These are phyloP conservation scores for Periglandula ipomoeae DNA, from an alignment of 2,329 filamentous ascomycete genomes.

Conservation along the genomic window DNA sequence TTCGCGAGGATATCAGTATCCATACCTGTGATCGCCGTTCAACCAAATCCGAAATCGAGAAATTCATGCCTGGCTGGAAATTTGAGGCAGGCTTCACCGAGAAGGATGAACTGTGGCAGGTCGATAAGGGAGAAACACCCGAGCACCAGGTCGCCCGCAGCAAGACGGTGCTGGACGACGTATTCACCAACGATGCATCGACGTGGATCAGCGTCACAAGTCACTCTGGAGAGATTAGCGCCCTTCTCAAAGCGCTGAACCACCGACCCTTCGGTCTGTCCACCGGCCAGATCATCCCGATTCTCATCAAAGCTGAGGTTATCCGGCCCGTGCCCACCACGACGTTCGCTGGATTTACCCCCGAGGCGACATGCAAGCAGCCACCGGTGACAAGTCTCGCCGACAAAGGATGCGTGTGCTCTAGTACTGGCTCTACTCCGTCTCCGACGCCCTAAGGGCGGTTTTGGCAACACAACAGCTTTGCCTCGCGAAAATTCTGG, in stretches of 20 bases:
- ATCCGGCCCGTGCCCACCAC: conserved; percentile 20
- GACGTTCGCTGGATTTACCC: conserved; percentile 24
- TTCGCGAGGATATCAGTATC: conserved; percentile 57
- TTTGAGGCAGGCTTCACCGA: conserved; percentile 57
- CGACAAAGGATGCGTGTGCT: conserved; percentile 33
- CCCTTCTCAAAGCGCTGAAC: conserved; percentile 44
- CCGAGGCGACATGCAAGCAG: conserved; percentile 33
- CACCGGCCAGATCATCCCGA: conserved; percentile 61
- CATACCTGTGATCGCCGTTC: conserved; percentile 61
- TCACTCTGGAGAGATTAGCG: conserved; percentile 48
- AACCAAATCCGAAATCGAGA: conserved; percentile 41
- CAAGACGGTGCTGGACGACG: conserved; percentile 43
- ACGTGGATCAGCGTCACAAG: conserved; percentile 52
- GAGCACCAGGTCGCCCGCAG: conserved; percentile 40
- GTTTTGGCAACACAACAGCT: too few relatives aligned
- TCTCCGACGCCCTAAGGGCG: conserved; percentile 1
- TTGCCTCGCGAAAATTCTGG: too few relatives aligned
- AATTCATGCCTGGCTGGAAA: conserved; percentile 40
- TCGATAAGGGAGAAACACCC: conserved; percentile 30
- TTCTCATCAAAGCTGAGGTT: conserved; percentile 52
- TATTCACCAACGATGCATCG: conserved; percentile 42
- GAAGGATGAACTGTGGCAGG: conserved; percentile 36
- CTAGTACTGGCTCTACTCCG: conserved; percentile 8
- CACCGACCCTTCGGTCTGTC: conserved; percentile 52
- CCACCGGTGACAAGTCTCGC: conserved; percentile 35